Base-by-base conservation (phyloP, 1,139 yeast species). In the Candida frijolesensis region DNA sequence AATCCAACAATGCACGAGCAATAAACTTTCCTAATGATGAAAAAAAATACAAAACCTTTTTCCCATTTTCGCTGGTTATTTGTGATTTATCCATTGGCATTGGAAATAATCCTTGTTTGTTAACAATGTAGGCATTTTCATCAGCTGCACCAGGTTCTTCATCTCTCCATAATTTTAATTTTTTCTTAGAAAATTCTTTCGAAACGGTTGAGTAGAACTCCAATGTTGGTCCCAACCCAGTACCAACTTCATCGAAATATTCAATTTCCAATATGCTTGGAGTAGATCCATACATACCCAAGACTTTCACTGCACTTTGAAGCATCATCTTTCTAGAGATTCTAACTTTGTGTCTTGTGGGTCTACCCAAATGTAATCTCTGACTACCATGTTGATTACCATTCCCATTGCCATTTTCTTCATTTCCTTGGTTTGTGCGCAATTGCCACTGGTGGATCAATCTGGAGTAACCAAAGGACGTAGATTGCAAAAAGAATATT, bases 161-260 rank as follows among this genome's bases (percentile, higher is more conserved):
- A 45, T 75, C 74, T 57, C 96, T 78, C 99, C 99, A 94, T 68
- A 94, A 71, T 15, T 68, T 69, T 50, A 86, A 68, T 47, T 76
- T 77, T 50, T 76, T 78, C 54, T 72, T 77, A 1, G 87, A 74
- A 63, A 73, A 90, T 54, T 87, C 94, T 54, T 75, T 82, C 0
- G 97, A 90, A 4, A 89, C 94, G 12, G 79, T 74, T 0, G 97
- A 84, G 63, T 90, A 94, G 62, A 94, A 94, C 66, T 94, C 99
- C 54, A 92, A 74, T 0, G 99, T 94, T 2, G 99, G 99, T 0
- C 99, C 99, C 47, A 91, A 71, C 0, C 99, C 99, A 1, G 97
- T 87, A 11, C 99, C 99, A n/a, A 81, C 97, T 64, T 94, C 99
- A 59, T 87, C 92, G 57, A 80, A 85, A 61, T 88, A 94, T 63